phyloP scores from a whole-genome alignment of 2,329 filamentous ascomycete genomes.

The Phialocephala subalpina region DNA sequence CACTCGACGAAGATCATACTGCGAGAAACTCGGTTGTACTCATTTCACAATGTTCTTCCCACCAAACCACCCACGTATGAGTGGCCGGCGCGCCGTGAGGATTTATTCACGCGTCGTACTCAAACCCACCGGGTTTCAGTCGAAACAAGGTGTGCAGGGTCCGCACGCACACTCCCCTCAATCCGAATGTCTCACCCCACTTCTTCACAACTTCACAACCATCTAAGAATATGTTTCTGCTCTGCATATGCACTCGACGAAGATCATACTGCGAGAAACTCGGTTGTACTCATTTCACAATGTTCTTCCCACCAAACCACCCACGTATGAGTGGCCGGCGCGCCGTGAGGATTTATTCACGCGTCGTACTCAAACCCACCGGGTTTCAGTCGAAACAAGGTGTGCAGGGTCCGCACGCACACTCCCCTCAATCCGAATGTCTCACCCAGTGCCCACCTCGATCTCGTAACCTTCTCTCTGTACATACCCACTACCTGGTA shows the following conservation, averaged over 20 bases:
- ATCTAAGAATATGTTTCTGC: conserved; percentile 17
- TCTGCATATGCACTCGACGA: conserved; percentile 19
- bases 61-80: not conserved
- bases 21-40: not conserved
- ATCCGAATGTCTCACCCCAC: conserved; percentile 17
- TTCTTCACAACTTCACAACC: conserved; percentile 1
- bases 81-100: not conserved
- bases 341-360: not conserved
- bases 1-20: conserved; percentile 20
- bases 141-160: conserved; percentile 25
- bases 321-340: not conserved
- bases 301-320: not conserved
- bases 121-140: conserved; percentile 32
- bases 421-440: conserved; percentile 6
- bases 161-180: conserved; percentile 8
- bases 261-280: conserved; percentile 19
- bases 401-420: conserved; percentile 8
- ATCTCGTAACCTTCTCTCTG: conserved; percentile 14
- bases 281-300: not conserved
- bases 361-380: conserved; percentile 24
- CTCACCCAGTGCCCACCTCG: conserved; percentile 13
- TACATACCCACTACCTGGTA: conserved; percentile 29
- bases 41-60: not conserved
- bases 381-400: conserved; percentile 33
- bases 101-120: conserved; percentile 6